Evolutionary conservation across 805 yeast genomes (phyloP).

Genomic region (Naumovozyma baii): DNA sequence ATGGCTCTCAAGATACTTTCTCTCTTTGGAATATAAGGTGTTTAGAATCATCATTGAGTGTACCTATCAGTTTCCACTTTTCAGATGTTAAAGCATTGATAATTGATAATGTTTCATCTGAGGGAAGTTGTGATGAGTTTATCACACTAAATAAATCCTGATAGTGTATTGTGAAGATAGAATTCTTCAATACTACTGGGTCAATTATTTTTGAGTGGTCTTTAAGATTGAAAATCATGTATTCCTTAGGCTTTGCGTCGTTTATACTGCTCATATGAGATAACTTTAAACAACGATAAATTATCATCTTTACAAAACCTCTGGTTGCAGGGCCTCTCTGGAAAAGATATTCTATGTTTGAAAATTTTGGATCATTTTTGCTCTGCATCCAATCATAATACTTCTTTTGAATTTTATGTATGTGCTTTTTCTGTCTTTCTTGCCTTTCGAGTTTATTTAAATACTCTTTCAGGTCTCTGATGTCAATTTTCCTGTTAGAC

Average conservation of each 20-base stretch:
- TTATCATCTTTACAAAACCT: not conserved
- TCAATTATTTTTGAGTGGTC: slow-evolving; percentile 4
- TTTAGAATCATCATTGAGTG: slow-evolving; percentile 12
- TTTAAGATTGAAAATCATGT: slow-evolving; percentile 10
- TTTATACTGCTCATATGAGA: not conserved
- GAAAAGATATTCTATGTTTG: slow-evolving; percentile 17
- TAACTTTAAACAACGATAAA: not conserved
- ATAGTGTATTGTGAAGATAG: slow-evolving; percentile 14
- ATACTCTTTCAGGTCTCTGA: slow-evolving; percentile 11
- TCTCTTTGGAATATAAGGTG: slow-evolving; percentile 14
- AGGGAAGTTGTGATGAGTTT: slow-evolving; percentile 16
- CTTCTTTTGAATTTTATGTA: slow-evolving; percentile 14
- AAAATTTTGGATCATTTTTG: slow-evolving; percentile 3
- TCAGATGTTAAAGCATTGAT: slow-evolving; percentile 14
- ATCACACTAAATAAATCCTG: slow-evolving; percentile 22
- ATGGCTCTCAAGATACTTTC: not conserved
- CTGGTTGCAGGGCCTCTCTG: not conserved
- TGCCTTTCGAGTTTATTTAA: slow-evolving; percentile 14
- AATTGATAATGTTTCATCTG: slow-evolving; percentile 18
- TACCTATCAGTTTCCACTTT: slow-evolving; percentile 25
- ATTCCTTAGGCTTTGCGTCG: not conserved
- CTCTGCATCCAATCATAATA: slow-evolving; percentile 19
- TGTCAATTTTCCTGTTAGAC: not conserved
- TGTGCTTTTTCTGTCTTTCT: slow-evolving; percentile 13
- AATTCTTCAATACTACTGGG: slow-evolving; percentile 7